A percentile compares a stretch with the other conserved stretches of the same genome.
Conservation (phyloP, 768 basidiomycete species). For the Lactarius psammicola region DNA sequence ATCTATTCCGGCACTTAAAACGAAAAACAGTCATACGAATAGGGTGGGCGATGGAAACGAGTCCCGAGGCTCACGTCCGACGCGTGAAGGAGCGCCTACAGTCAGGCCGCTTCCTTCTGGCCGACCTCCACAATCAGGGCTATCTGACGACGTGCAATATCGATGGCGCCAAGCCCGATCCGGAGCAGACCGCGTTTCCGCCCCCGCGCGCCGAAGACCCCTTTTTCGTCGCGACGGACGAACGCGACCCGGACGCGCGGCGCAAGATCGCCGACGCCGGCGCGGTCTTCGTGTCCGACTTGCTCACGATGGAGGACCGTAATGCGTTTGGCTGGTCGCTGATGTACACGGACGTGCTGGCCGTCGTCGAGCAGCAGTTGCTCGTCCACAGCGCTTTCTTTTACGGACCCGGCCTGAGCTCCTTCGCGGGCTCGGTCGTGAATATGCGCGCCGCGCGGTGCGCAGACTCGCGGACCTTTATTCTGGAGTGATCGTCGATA, state of each 20-base stretch:
- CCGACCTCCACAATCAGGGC: neutral
- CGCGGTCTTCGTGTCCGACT: conserved; percentile 43
- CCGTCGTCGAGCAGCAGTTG: conserved; percentile 43
- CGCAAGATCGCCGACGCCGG: conserved; percentile 37
- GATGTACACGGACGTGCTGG: conserved; percentile 43
- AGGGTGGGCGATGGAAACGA: conserved; percentile 39
- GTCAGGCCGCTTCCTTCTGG: conserved; percentile 35
- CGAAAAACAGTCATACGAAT: conserved; percentile 35
- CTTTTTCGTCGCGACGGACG: conserved; percentile 44
- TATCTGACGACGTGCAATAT: conserved; percentile 14
- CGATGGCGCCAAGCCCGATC: conserved; percentile 10
- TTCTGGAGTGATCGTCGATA: conserved; percentile 36
- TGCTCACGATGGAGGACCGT: conserved; percentile 43
- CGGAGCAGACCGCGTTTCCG: conserved; percentile 2
- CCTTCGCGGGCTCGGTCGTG: conserved; percentile 41
- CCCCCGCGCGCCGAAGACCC: conserved; percentile 20
- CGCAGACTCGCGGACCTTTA: conserved; percentile 37
- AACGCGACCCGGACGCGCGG: conserved; percentile 39
- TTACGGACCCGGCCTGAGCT: conserved; percentile 40
- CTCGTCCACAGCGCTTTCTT: conserved; percentile 39
- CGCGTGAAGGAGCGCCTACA: conserved; percentile 35
- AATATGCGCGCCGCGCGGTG: conserved; percentile 41
- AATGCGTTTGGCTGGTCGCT: conserved; percentile 42
- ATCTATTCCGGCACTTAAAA: neutral
- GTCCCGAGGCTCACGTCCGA: conserved; percentile 38